These are phyloP conservation scores for Cymbidium sinense DNA, from an alignment of 106 monocot genomes.

Conservation along the genomic window DNA sequence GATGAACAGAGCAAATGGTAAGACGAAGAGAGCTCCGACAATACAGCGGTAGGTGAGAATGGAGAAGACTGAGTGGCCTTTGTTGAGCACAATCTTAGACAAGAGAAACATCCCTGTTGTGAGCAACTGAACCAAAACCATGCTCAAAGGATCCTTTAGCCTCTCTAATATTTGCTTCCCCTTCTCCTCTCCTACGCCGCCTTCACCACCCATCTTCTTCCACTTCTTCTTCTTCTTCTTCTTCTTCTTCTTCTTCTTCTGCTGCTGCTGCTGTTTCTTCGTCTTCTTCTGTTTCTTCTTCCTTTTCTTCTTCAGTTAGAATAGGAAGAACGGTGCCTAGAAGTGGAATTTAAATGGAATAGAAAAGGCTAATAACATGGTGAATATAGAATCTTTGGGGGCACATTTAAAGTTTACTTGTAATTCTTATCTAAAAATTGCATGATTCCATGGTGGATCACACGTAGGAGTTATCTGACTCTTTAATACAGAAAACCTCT, in stretches of 20 bases:
- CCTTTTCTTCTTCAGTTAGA: too few relatives aligned
- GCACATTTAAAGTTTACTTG: too few relatives aligned
- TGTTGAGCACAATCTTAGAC: conserved; percentile 7
- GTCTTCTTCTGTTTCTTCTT: background rate
- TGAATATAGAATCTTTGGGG: too few relatives aligned
- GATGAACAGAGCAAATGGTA: conserved; percentile 21
- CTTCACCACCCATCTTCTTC: background rate
- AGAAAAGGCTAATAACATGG: too few relatives aligned
- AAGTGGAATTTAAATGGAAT: too few relatives aligned
- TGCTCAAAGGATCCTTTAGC: background rate
- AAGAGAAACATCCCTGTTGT: conserved; percentile 12
- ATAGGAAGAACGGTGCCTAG: too few relatives aligned
- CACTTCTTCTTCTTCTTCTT: background rate
- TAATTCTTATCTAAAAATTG: too few relatives aligned
- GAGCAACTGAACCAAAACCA: conserved; percentile 13
- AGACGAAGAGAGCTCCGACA: conserved; percentile 19
- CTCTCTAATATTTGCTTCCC: background rate
- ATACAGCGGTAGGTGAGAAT: conserved; percentile 18
- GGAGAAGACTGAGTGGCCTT: conserved; percentile 14
- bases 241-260: background rate
- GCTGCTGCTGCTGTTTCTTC: background rate
- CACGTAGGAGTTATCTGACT: too few relatives aligned
- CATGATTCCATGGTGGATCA: too few relatives aligned
- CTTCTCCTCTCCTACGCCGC: background rate
- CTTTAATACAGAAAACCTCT: too few relatives aligned